Conservation (phyloP, 176 grass and related monocot genomes). For the Eragrostis nindensis region DNA sequence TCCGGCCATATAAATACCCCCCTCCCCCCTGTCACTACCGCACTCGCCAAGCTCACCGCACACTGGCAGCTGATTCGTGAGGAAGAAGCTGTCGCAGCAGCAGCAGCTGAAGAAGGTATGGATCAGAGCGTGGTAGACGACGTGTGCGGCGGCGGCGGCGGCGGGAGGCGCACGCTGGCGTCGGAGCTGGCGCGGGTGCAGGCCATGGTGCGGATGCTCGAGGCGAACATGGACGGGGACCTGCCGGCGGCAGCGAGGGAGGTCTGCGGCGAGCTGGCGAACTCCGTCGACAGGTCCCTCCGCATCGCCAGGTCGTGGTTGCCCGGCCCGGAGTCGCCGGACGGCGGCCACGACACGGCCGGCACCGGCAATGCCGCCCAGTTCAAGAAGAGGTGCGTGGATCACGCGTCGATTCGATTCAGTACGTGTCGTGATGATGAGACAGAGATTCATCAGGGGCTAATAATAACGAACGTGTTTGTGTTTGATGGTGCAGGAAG, state of each 20-base stretch:
- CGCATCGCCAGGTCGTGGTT: constrained; percentile 38
- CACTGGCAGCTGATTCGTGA: neutral
- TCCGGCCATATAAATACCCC: constrained; percentile 23
- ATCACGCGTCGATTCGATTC: neutral
- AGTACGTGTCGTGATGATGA: no score
- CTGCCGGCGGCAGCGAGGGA: neutral
- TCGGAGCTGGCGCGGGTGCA: constrained; percentile 64
- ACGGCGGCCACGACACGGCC: constrained; percentile 24
- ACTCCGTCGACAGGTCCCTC: constrained; percentile 60
- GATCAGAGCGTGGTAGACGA: neutral
- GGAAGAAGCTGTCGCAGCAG: neutral
- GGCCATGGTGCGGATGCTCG: constrained; percentile 61
- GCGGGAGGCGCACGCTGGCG: constrained; percentile 37
- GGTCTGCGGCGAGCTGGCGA: constrained; percentile 52
- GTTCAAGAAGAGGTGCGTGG: constrained; percentile 57
- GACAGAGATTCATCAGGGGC: neutral
- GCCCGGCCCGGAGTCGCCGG: constrained; percentile 27
- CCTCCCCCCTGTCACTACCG: neutral
- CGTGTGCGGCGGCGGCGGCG: no score
- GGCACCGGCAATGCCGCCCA: constrained; percentile 38
- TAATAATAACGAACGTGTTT: neutral
- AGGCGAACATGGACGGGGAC: constrained; percentile 43
- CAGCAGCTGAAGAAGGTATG: neutral
- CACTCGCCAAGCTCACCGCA: neutral
- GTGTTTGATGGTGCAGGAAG: constrained; percentile 49